These are phyloP conservation scores for Saccharum spontaneum DNA, from an alignment of 176 grass and related monocot species.

Conservation along the genomic window DNA sequence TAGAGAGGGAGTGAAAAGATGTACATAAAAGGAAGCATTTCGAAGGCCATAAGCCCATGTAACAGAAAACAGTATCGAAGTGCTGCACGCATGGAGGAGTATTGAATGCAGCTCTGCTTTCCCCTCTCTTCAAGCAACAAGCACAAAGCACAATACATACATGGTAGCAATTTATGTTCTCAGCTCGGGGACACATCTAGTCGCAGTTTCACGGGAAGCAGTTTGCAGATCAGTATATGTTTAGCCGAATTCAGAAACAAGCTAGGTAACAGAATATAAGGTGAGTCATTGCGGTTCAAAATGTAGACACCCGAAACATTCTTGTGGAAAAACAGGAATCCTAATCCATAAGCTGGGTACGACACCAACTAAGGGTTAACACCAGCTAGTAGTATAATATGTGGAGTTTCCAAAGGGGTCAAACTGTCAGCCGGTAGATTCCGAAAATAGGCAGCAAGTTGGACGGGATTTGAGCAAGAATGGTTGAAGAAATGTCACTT, in stretches of 20 bases:
- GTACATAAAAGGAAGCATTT: not conserved
- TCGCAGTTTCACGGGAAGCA: not conserved
- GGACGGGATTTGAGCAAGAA: not conserved
- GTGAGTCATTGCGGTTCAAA: not conserved
- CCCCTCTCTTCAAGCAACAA: constrained; percentile 12
- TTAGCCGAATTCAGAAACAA: not conserved
- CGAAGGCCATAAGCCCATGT: not conserved
- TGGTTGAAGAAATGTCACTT: not conserved
- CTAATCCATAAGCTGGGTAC: too few relatives aligned
- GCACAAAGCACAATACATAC: not conserved
- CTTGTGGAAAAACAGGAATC: too few relatives aligned
- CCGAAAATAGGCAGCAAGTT: not conserved
- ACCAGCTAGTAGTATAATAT: not conserved
- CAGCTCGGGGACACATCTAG: not conserved
- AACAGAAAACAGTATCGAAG: not conserved
- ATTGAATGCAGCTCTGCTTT: constrained; percentile 14
- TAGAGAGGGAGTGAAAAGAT: too few relatives aligned
- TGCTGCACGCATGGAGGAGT: not conserved
- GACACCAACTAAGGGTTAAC: too few relatives aligned
- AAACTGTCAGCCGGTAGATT: not conserved
- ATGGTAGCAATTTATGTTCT: not conserved
- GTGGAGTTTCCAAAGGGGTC: not conserved
- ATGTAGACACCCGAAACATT: not conserved
- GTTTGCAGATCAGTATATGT: not conserved
- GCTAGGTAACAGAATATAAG: not conserved